Evolutionary conservation across 2,329 filamentous ascomycete species (phyloP).

Genomic region (Aureobasidium sp.): DNA sequence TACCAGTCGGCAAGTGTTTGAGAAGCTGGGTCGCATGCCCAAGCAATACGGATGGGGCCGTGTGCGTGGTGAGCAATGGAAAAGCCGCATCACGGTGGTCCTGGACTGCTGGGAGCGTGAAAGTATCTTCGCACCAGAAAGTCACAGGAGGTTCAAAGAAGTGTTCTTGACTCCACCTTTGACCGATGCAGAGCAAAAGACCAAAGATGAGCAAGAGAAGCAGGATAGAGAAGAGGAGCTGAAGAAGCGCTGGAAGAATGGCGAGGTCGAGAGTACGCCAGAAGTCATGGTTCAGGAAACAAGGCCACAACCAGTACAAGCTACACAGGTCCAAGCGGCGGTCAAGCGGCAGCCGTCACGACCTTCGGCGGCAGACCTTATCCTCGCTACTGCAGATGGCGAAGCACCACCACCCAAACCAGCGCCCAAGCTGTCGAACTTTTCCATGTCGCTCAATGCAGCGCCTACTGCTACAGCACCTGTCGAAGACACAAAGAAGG

Average conservation of each 20-base stretch:
- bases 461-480: neutral
- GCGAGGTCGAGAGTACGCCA: slow-evolving; percentile 26
- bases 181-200: slow-evolving; percentile 36
- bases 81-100: slow-evolving; percentile 63
- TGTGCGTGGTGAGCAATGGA: slow-evolving; percentile 77
- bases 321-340: slow-evolving; percentile 32
- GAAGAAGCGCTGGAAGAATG: slow-evolving; percentile 45
- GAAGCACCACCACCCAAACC: slow-evolving; percentile 14
- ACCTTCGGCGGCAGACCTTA: slow-evolving; percentile 21
- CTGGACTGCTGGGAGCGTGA: slow-evolving; percentile 62
- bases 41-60: slow-evolving; percentile 71
- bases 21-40: slow-evolving; percentile 65
- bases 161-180: slow-evolving; percentile 65
- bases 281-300: slow-evolving; percentile 19
- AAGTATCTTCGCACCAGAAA: slow-evolving; percentile 64
- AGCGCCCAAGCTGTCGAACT: slow-evolving; percentile 21
- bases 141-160: slow-evolving; percentile 62
- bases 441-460: slow-evolving; percentile 18
- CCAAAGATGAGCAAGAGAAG: slow-evolving; percentile 34
- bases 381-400: slow-evolving; percentile 4
- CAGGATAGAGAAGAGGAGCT: slow-evolving; percentile 30
- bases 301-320: slow-evolving; percentile 12
- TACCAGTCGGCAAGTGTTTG: slow-evolving; percentile 62
- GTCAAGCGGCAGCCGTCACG: slow-evolving; percentile 29
- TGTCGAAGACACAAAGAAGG: slow-evolving; percentile 5